Base-by-base conservation (phyloP, 1,284 basidiomycete genomes). In the Boletus calvinii region DNA sequence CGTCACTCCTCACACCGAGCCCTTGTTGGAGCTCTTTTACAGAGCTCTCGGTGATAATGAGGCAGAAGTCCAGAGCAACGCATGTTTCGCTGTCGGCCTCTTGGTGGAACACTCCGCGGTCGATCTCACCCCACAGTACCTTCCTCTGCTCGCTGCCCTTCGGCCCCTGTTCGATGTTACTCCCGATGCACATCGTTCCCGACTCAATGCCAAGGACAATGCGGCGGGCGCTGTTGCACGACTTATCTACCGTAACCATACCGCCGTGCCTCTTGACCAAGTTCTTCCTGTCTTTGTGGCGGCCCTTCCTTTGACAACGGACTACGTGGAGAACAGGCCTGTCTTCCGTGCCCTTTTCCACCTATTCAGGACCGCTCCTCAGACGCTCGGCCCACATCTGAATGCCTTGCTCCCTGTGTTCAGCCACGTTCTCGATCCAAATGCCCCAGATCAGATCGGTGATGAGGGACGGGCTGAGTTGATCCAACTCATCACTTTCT, bases 51-150 rank as follows among this genome's bases (percentile, higher is more conserved):
- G 81, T 55, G 97, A 99, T 67, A 76, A 81, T 35, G 96, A 98
- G 51, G 76, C 88, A 9, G 94, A 98, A 70, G 95, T 99, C 5
- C 86, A 93, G 63, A 95, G 92, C 72, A 99, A 99, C 66, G 94
- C 95, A 31, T 94, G 94, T 10, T 99, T 98, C 67, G 95, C 94
- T 22, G 80, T 87, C 30, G 97, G 97, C 58, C 86, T 97, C 40
- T 81, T 99, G 54, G 83, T 98, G 57, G 93, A 96, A 74, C 84
- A 96, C 77, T 88, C 92, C 13, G 78, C 87, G 45, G 68, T 83
- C 49, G 94, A 99, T 72, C 80, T 99, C 38, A 85, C 89, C 8
- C 74, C 80, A 6, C 94, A 98, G 69, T 98, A 90, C 74, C 70
- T 85, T 40, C 81, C 80, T 58, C 79, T 99, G 48, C 87, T 99